phyloP scores from a whole-genome alignment of 2,329 filamentous ascomycete species.

The Xylaria polymorpha region DNA sequence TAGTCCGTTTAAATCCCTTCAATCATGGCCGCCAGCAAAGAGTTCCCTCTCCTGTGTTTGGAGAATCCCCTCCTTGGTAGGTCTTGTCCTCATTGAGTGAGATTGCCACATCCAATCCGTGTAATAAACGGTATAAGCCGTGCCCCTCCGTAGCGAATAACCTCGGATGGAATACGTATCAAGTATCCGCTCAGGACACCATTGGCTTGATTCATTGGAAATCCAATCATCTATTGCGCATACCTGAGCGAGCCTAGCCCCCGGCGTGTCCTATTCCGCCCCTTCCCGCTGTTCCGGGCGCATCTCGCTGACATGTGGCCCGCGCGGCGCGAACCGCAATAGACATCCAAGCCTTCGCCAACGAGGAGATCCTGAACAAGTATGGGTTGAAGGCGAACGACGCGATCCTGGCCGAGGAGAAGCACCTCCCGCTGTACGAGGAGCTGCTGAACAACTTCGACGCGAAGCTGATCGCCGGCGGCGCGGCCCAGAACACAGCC shows the following conservation, averaged over 20 bases:
- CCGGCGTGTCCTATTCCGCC: too few species aligned
- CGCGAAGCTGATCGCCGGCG: constrained; percentile 94
- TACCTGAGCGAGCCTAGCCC: too few species aligned
- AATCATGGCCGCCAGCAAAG: constrained; percentile 78
- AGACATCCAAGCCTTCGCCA: constrained; percentile 92
- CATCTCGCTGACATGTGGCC: constrained; percentile 27
- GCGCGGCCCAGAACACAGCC: constrained; percentile 97
- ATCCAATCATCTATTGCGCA: not conserved
- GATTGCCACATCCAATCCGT: constrained; percentile 22
- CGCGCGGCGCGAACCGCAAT: constrained; percentile 25
- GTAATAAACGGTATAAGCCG: not conserved
- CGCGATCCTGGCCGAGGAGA: constrained; percentile 93
- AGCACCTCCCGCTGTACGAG: constrained; percentile 91
- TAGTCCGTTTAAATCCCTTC: constrained; percentile 35
- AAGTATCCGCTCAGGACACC: not conserved
- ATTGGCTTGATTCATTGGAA: not conserved
- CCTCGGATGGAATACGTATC: not conserved
- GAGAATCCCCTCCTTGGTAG: constrained; percentile 97
- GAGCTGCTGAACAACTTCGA: constrained; percentile 92
- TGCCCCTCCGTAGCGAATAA: constrained; percentile 1
- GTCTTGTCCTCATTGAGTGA: constrained; percentile 48
- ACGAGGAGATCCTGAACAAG: constrained; percentile 87
- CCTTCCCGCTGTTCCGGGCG: not conserved
- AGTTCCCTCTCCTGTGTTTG: constrained; percentile 89
- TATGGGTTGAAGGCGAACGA: constrained; percentile 96